phyloP scores from a whole-genome alignment of 495 filamentous ascomycete species.

The Penicillium macrosclerotiorum region DNA sequence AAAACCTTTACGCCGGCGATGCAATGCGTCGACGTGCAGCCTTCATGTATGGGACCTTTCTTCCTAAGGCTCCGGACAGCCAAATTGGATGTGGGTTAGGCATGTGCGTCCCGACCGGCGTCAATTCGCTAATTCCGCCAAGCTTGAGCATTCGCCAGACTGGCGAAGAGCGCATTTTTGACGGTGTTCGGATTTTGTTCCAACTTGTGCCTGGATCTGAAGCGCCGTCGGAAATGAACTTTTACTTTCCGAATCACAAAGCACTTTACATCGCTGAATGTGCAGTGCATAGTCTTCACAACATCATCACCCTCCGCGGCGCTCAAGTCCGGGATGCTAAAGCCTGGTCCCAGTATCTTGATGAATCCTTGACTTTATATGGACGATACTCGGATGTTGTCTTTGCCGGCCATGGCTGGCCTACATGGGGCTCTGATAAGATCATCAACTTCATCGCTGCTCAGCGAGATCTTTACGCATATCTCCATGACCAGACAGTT shows the following conservation, averaged over 20 bases:
- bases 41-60: slow-evolving; percentile 22
- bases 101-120: slow-evolving; percentile 15
- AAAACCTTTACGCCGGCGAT: slow-evolving; percentile 20
- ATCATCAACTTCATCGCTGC: slow-evolving; percentile 16
- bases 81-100: slow-evolving; percentile 23
- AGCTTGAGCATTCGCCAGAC: slow-evolving; percentile 17
- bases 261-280: slow-evolving; percentile 24
- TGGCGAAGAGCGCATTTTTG: slow-evolving; percentile 11
- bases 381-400: slow-evolving; percentile 15
- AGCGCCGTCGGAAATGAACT: slow-evolving; percentile 25
- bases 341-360: slow-evolving; percentile 20
- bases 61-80: slow-evolving; percentile 6
- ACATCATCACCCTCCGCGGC: slow-evolving; percentile 26
- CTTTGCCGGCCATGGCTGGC: slow-evolving; percentile 27
- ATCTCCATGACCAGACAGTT: slow-evolving; percentile 35
- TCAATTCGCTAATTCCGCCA: slow-evolving; percentile 16
- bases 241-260: slow-evolving; percentile 20
- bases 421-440: slow-evolving; percentile 24
- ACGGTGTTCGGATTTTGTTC: slow-evolving; percentile 23
- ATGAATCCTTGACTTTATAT: slow-evolving; percentile 20
- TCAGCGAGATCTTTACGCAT: slow-evolving; percentile 36
- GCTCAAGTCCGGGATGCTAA: slow-evolving; percentile 21
- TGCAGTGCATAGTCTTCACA: slow-evolving; percentile 24
- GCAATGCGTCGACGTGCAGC: slow-evolving; percentile 21
- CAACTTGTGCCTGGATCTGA: slow-evolving; percentile 26